Evolutionary conservation across 495 filamentous ascomycete species (phyloP), one percentile per base, ranked within the genome.

Genomic region (Penicillium dipodomyicola): DNA sequence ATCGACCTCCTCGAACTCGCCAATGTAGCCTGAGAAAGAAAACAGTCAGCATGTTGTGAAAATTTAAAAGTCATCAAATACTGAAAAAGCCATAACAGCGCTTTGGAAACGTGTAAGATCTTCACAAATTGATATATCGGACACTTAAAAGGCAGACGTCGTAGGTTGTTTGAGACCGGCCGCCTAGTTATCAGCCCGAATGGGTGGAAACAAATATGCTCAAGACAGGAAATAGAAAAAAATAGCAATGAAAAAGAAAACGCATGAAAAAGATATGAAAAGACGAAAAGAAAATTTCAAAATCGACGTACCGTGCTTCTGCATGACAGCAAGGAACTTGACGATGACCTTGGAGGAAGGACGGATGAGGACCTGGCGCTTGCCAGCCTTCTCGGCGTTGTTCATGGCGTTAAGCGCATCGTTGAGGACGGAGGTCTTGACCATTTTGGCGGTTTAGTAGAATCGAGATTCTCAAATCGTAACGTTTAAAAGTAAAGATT

Each of bases 121-220:
- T 83, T 80, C 80, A 83, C 86, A 57, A 49, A 58, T 84, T 59
- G 74, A 91, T 98, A 75, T 98, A 85, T 91, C 94, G 93, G 90
- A 82, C 80, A 94, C 87, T 97, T 97, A 97, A 96, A 97, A 87
- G 92, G 88, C 93, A 88, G 83, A 84, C 84, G 85, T 85, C 88
- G 90, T 96, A 73, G 84, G 67, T 65, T 29, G 69, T 64, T 71
- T 82, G 81, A 86, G 88, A 85, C 92, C 84, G 84, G 82, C 87
- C 84, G 87, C 89, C 92, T 95, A 97, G 94, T 97, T 97, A 97
- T 97, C 91, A 96, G 84, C 87, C 92, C 93, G 94, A 92, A 76
- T 56, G 54, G 30, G 50, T 52, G 56, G 56, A 19, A 35, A 33
- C 48, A 51, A 49, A 53, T 25, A 5, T 53, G 23, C 37, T 47